A percentile compares a stretch with the other conserved stretches of the same genome.
phyloP scores from a whole-genome alignment of 495 filamentous ascomycete genomes.

The Podospora pseudocomata region DNA sequence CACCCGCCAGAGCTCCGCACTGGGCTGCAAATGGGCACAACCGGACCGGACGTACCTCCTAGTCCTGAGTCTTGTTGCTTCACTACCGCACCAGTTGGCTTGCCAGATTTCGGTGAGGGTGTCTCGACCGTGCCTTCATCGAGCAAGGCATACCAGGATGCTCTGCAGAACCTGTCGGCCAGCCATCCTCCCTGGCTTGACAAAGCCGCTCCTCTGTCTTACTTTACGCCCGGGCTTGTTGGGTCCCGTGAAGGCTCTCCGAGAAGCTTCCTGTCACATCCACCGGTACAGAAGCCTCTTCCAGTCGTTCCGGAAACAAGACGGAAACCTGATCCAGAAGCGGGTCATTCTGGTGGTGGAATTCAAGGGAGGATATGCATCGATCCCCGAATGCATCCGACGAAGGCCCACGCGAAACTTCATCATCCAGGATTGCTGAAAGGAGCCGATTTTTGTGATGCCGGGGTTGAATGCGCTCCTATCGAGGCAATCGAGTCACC shows the following conservation, averaged over 20 bases:
- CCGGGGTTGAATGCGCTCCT: conserved; percentile 7
- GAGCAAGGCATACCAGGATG: conserved; percentile 13
- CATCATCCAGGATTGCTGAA: conserved; percentile 16
- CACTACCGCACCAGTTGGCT: conserved; percentile 2
- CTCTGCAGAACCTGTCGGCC: conserved; percentile 11
- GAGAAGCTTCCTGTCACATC: neutral
- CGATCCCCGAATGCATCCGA: conserved; percentile 14
- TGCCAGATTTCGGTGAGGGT: neutral
- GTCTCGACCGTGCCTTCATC: neutral
- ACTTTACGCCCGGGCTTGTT: neutral
- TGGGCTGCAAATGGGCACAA: neutral
- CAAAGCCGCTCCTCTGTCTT: neutral
- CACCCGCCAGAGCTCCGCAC: conserved; percentile 5
- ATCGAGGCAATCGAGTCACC: neutral
- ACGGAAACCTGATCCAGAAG: neutral
- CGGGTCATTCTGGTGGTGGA: neutral
- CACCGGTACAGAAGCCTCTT: neutral
- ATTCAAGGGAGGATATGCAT: conserved; percentile 12
- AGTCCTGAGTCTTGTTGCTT: neutral
- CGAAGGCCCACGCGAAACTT: conserved; percentile 11
- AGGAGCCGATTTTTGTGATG: conserved; percentile 17
- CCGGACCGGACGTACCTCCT: neutral
- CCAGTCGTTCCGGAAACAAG: neutral
- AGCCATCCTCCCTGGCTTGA: conserved; percentile 17
- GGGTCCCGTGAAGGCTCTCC: conserved; percentile 5